A percentile compares a stretch with the other conserved stretches of the same genome.
Evolutionary conservation across 2,329 filamentous ascomycete genomes (phyloP).

Genomic region (Aspergillus sp.): DNA sequence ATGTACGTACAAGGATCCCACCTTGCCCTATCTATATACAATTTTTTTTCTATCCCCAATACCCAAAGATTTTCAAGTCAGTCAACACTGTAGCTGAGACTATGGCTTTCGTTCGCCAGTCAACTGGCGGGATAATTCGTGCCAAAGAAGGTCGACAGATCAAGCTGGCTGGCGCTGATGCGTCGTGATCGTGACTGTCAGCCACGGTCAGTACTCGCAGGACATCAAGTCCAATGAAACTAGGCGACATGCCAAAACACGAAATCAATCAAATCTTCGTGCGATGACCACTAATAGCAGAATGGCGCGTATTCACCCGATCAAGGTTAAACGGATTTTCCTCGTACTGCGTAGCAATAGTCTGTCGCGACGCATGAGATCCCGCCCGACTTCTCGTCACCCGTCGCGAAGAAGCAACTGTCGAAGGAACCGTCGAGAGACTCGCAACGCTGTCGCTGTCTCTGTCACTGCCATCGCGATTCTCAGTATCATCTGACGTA

Average conservation of each 20-base stretch:
- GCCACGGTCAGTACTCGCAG: too few relatives aligned
- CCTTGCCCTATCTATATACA: background rate
- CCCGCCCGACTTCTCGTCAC: conserved; percentile 10
- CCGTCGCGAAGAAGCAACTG: conserved; percentile 12
- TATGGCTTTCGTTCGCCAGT: too few relatives aligned
- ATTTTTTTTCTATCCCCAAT: background rate
- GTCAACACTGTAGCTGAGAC: too few relatives aligned
- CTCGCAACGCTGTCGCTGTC: conserved; percentile 7
- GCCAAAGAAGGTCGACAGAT: too few relatives aligned
- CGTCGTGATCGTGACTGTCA: too few relatives aligned
- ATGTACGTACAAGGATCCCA: background rate
- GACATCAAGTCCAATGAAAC: too few relatives aligned
- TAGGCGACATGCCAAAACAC: too few relatives aligned
- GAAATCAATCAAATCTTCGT: background rate
- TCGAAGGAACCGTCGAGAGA: conserved; percentile 15
- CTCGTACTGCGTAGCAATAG: conserved; percentile 15
- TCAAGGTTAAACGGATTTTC: conserved; percentile 22
- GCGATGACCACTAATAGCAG: conserved; percentile 11
- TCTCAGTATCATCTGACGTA: background rate
- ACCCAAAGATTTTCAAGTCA: too few relatives aligned
- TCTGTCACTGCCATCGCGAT: background rate
- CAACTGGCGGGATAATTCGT: too few relatives aligned
- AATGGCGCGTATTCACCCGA: conserved; percentile 18
- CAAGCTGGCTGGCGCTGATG: too few relatives aligned
- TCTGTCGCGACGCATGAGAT: conserved; percentile 9